These are phyloP conservation scores for Aeminium ludgeri DNA, from an alignment of 495 filamentous ascomycete species.

Conservation along the genomic window DNA sequence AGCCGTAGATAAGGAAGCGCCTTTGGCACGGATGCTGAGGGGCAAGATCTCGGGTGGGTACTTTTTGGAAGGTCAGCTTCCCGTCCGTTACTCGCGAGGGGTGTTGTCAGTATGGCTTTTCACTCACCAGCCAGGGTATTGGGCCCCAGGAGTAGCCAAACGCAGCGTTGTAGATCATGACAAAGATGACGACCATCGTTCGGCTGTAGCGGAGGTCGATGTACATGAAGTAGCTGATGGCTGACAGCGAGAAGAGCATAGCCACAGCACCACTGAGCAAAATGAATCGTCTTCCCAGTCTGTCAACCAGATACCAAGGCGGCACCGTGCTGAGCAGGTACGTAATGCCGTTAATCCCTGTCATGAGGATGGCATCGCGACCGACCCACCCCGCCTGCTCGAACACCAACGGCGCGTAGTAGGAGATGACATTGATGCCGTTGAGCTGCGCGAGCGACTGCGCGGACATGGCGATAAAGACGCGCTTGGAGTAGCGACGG, in stretches of 20 bases:
- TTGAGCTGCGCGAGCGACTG: constrained; percentile 92
- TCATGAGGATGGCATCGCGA: constrained; percentile 86
- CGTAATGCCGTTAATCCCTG: constrained; percentile 84
- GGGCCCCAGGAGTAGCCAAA: constrained; percentile 99
- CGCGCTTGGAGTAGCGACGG: constrained; percentile 71
- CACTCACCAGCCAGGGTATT: constrained; percentile 91
- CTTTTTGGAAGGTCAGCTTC: too few species aligned
- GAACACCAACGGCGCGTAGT: constrained; percentile 93
- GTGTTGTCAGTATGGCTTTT: too few species aligned
- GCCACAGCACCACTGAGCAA: constrained; percentile 78
- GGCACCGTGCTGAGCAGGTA: constrained; percentile 85
- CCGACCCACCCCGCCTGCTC: constrained; percentile 89
- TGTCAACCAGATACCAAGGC: constrained; percentile 93
- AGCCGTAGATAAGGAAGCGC: constrained; percentile 89
- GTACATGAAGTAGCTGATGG: constrained; percentile 91
- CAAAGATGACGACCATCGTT: constrained; percentile 73
- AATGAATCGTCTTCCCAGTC: constrained; percentile 79
- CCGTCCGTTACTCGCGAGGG: too few species aligned
- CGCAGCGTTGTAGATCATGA: constrained; percentile 96
- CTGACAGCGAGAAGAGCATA: constrained; percentile 79
- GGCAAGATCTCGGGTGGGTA: constrained; percentile 96
- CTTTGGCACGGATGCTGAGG: constrained; percentile 92
- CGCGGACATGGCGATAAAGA: constrained; percentile 98
- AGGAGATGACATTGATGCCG: constrained; percentile 98
- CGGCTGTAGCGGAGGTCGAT: constrained; percentile 64